A percentile compares a stretch with the other conserved stretches of the same genome.
phyloP scores from a whole-genome alignment of 2,329 filamentous ascomycete species.

The Xylaria sp. region DNA sequence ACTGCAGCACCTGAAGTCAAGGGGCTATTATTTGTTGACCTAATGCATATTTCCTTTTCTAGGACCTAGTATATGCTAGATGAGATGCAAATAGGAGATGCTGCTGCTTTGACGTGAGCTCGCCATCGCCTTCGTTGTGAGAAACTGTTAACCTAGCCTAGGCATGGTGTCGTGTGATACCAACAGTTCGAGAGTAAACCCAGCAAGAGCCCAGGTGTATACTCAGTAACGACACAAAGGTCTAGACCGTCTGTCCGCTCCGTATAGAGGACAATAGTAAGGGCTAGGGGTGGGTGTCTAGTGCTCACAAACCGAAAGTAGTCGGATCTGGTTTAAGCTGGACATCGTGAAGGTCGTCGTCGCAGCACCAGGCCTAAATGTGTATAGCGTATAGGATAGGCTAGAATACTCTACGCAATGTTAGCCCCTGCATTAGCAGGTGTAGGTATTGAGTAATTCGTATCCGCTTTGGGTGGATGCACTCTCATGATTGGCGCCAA shows the following conservation, averaged over 20 bases:
- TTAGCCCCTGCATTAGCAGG: slow-evolving; percentile 24
- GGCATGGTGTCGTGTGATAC: slow-evolving; percentile 18
- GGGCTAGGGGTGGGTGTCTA: slow-evolving; percentile 18
- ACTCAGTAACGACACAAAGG: slow-evolving; percentile 8
- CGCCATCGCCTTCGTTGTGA: not conserved
- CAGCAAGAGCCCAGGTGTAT: not conserved
- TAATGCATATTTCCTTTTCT: slow-evolving; percentile 19
- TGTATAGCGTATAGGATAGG: slow-evolving; percentile 16
- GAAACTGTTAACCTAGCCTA: not conserved
- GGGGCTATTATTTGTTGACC: slow-evolving; percentile 16
- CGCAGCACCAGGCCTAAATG: slow-evolving; percentile 36
- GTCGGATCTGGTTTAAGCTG: not conserved
- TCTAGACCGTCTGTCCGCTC: slow-evolving; percentile 14
- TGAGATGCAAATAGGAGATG: slow-evolving; percentile 12
- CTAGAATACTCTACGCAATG: slow-evolving; percentile 20
- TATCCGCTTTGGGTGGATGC: slow-evolving; percentile 23
- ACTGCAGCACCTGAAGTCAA: not conserved
- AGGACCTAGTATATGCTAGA: slow-evolving; percentile 8
- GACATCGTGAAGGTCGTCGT: slow-evolving; percentile 40
- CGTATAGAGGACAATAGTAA: not conserved
- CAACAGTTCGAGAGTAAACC: slow-evolving; percentile 16
- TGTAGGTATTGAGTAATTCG: slow-evolving; percentile 9
- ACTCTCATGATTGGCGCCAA: slow-evolving; percentile 30
- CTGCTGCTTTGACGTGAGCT: slow-evolving; percentile 4
- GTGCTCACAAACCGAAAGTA: slow-evolving; percentile 6